Percentiles rank a stretch among this genome's conserved stretches.
Conservation (phyloP, 1,284 basidiomycete genomes). For the Peniophora sp. region DNA sequence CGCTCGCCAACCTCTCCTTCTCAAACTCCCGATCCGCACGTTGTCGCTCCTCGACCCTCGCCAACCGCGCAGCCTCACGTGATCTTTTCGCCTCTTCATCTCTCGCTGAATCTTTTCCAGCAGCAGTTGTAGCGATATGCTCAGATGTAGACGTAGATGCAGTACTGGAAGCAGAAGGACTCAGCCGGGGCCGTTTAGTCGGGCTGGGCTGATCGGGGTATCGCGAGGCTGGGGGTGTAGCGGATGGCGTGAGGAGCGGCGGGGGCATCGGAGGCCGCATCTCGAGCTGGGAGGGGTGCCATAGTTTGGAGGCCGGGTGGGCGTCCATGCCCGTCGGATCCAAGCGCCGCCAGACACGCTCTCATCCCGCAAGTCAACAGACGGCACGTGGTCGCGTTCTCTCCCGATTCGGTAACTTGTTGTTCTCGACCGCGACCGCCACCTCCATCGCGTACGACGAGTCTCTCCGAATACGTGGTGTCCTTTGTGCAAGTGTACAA, state of each 20-base stretch:
- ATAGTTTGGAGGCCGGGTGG: neutral
- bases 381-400: too few species aligned
- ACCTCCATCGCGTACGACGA: too few species aligned
- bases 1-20: conserved; percentile 46
- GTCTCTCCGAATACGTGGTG: too few species aligned
- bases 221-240: conserved; percentile 22
- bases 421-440: too few species aligned
- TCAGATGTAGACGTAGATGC: conserved; percentile 14
- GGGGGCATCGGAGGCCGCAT: conserved; percentile 2
- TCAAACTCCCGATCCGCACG: conserved; percentile 30
- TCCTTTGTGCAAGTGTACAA: too few species aligned
- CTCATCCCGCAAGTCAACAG: too few species aligned
- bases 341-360: neutral
- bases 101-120: conserved; percentile 2
- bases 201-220: conserved; percentile 25
- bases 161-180: conserved; percentile 19
- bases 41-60: neutral
- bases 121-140: conserved; percentile 15
- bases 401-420: too few species aligned
- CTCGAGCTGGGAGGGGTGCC: neutral
- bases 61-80: too few species aligned
- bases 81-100: too few species aligned
- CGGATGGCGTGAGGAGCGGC: conserved; percentile 24
- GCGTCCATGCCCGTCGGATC: neutral
- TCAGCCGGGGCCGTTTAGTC: conserved; percentile 29